Percentiles rank a stretch among this genome's conserved stretches.
Conservation (phyloP, 2,329 filamentous ascomycete genomes). For the Cladosporium sp. region DNA sequence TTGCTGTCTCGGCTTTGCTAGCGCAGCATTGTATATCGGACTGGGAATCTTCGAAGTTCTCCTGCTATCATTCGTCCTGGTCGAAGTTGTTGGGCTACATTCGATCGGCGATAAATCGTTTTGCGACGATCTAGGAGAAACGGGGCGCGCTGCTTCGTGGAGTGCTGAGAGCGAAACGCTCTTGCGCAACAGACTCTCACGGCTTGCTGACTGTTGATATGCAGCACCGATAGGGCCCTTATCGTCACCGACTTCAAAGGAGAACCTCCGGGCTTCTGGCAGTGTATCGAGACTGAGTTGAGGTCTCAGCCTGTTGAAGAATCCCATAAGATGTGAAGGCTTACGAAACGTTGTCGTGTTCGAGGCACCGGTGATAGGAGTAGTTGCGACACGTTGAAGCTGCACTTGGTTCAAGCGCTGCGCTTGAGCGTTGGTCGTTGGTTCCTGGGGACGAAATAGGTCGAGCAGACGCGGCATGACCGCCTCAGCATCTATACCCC, state of each 20-base stretch:
- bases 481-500: slow-evolving; percentile 37
- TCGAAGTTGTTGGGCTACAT: slow-evolving; percentile 30
- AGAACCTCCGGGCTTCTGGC: slow-evolving; percentile 40
- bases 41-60: slow-evolving; percentile 47
- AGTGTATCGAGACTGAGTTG: slow-evolving; percentile 29
- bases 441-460: slow-evolving; percentile 30
- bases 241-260: slow-evolving; percentile 49
- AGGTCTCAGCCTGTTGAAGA: slow-evolving; percentile 35
- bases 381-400: slow-evolving; percentile 5
- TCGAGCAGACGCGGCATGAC: slow-evolving; percentile 41
- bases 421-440: neutral
- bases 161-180: slow-evolving; percentile 31
- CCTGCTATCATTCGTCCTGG: slow-evolving; percentile 22
- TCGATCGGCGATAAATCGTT: slow-evolving; percentile 28
- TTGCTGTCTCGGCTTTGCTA: slow-evolving; percentile 42
- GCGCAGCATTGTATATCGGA: slow-evolving; percentile 38
- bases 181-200: slow-evolving; percentile 29
- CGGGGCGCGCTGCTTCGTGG: slow-evolving; percentile 1
- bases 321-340: slow-evolving; percentile 31
- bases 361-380: neutral
- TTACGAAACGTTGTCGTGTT: slow-evolving; percentile 13
- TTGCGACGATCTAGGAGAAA: neutral
- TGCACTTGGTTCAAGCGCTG: neutral
- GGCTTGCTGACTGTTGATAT: neutral
- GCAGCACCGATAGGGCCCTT: slow-evolving; percentile 25